Base-by-base conservation (phyloP, 2,329 filamentous ascomycete species). In the Pestalotiopsis sp. region DNA sequence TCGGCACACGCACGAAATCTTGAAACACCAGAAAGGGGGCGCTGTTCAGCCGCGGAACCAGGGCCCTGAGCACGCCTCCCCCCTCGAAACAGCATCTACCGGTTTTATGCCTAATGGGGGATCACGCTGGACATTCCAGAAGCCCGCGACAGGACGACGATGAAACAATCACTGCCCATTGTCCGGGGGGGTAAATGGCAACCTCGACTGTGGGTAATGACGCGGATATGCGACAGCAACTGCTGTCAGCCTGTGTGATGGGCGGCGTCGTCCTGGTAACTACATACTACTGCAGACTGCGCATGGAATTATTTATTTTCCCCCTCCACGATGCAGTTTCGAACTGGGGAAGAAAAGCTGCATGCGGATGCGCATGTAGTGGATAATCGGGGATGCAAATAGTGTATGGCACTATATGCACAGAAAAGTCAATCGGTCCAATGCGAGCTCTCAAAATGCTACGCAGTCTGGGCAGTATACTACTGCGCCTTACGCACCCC, bases 31-130 rank as follows among this genome's bases (percentile, higher is more conserved):
- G 31, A 27, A 38, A 39, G 63, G 63, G 38, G 59, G 27, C 20
- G 27, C 20, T 66, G 49, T 45, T 66, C 63, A 66, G 41, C 63
- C 63, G 63, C 41, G 63, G 31, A 36, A 66, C 63, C n/a, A 23
- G 49, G 63, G 20, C 12, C 6, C 39, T 45, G 20, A 23, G 20
- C 17, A 11, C 45, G 17, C 20, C 45, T 52, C 20, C 20, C 45
- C 20, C 20, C 9, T 52, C 45, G 62, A 52, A 64, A 36, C 31
- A 9, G 7, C 31, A 36, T 31, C 14, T 36, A 14, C 31, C 36
- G 31, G 25, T 20, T 31, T 36, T 12, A 39, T 62, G 36, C 31
- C 25, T 36, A 23, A 20, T 13, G 31, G 25, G 20, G 38, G 23
- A 59, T 27, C 12, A n/a, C 27, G 20, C 61, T 39, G 38, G 38